phyloP scores from a whole-genome alignment of 768 basidiomycete species.

The Peribolospora baueri region DNA sequence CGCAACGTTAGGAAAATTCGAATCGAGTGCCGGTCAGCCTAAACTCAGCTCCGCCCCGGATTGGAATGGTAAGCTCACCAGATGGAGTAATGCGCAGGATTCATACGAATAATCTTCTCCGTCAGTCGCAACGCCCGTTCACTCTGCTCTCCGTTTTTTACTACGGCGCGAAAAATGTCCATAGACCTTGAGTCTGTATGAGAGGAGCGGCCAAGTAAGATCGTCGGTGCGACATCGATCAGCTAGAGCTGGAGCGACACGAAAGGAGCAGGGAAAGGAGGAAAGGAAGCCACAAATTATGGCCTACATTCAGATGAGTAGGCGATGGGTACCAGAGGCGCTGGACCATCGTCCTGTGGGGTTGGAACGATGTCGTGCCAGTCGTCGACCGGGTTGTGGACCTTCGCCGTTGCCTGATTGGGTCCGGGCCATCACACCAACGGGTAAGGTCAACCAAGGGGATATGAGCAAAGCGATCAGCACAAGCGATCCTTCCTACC shows the following conservation, averaged over 20 bases:
- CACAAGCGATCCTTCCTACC: too few species aligned
- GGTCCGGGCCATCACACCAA: too few species aligned
- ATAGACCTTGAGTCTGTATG: conserved; percentile 68
- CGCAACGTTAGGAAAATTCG: neutral
- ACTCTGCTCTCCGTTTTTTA: conserved; percentile 52
- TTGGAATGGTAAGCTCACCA: conserved; percentile 33
- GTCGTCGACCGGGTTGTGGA: conserved; percentile 16
- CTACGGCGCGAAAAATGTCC: conserved; percentile 68
- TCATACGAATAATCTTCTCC: conserved; percentile 62
- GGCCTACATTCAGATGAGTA: conserved; percentile 66
- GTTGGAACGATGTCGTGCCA: conserved; percentile 65
- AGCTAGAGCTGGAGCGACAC: neutral
- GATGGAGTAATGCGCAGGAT: conserved; percentile 90
- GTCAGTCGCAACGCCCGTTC: conserved; percentile 63
- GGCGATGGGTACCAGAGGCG: conserved; percentile 73
- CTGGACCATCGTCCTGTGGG: conserved; percentile 49
- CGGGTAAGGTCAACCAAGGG: too few species aligned
- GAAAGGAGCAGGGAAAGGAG: conserved; percentile 2
- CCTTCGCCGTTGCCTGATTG: too few species aligned
- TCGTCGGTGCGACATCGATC: neutral
- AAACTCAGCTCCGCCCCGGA: neutral
- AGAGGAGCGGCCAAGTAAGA: neutral
- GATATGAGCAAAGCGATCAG: too few species aligned
- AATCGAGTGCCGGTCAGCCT: neutral
- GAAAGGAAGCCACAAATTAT: conserved; percentile 1